Evolutionary conservation across 768 basidiomycete species (phyloP).

Genomic region (Saitozyma sp.): DNA sequence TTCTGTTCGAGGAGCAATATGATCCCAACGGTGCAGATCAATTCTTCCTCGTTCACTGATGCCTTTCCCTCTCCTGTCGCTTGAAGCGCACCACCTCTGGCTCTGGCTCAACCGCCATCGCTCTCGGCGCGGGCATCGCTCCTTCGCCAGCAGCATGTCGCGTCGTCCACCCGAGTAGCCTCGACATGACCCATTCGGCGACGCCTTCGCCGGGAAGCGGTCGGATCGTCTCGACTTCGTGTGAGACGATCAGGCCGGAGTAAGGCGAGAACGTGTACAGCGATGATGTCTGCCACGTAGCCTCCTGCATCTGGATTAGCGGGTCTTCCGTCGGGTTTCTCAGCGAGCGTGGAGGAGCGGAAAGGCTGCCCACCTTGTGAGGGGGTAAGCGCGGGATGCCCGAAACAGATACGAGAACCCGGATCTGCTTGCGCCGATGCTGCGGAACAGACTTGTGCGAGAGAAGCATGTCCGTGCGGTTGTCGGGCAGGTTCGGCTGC

Average conservation of each 20-base stretch:
- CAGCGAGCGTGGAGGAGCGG: not conserved
- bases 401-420: constrained; percentile 33
- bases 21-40: too few species aligned
- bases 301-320: constrained; percentile 29
- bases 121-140: constrained; percentile 28
- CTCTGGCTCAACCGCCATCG: not conserved
- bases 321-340: not conserved
- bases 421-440: constrained; percentile 40
- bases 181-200: constrained; percentile 44
- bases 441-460: constrained; percentile 25
- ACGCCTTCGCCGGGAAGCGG: constrained; percentile 51
- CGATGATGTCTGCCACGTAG: constrained; percentile 50
- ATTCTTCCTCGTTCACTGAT: not conserved
- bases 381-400: constrained; percentile 42
- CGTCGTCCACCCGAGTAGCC: constrained; percentile 42
- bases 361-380: constrained; percentile 29
- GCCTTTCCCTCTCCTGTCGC: not conserved
- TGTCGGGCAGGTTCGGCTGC: constrained; percentile 7
- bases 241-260: constrained; percentile 44
- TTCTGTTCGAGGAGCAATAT: too few species aligned
- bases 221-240: constrained; percentile 51
- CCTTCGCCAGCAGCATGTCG: constrained; percentile 23
- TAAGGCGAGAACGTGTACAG: constrained; percentile 50
- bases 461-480: constrained; percentile 10
- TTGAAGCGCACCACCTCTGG: not conserved